Evolutionary conservation across 2,329 filamentous ascomycete genomes (phyloP).

Genomic region (Alternaria triticina): DNA sequence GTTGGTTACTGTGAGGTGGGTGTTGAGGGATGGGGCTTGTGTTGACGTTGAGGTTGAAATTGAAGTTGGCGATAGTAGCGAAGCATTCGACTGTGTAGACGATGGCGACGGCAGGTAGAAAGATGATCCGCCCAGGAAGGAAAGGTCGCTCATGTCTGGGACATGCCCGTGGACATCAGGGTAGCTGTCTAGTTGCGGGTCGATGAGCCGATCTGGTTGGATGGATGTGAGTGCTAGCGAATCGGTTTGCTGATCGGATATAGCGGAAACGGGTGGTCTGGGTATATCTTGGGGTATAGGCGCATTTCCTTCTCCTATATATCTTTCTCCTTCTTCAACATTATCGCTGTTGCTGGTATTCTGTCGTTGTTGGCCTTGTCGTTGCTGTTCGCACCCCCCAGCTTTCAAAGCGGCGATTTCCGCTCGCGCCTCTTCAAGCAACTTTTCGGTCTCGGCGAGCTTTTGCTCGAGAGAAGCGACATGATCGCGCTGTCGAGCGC

Average conservation of each 20-base stretch:
- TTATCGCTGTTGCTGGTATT: neutral
- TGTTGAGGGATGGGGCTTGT: neutral
- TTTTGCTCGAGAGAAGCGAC: slow-evolving; percentile 50
- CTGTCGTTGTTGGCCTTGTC: neutral
- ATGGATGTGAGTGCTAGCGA: slow-evolving; percentile 1
- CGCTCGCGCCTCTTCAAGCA: slow-evolving; percentile 29
- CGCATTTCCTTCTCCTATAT: neutral
- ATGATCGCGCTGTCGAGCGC: slow-evolving; percentile 52
- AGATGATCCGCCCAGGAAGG: slow-evolving; percentile 12
- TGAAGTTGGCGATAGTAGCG: neutral
- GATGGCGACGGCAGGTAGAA: neutral
- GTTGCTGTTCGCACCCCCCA: neutral
- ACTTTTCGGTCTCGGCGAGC: slow-evolving; percentile 37
- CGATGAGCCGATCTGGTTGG: neutral
- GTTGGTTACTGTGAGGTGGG: neutral
- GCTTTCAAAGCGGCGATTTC: slow-evolving; percentile 34
- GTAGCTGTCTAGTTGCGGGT: slow-evolving; percentile 10
- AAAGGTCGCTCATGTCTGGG: slow-evolving; percentile 8
- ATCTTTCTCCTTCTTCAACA: neutral
- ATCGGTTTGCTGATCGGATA: neutral
- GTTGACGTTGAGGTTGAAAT: neutral
- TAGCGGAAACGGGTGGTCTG: neutral
- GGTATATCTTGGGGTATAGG: neutral
- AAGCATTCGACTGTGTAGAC: neutral
- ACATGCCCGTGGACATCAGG: slow-evolving; percentile 1